These are phyloP conservation scores for Raddia distichophylla DNA, from an alignment of 176 grass and related monocot genomes.

Conservation along the genomic window DNA sequence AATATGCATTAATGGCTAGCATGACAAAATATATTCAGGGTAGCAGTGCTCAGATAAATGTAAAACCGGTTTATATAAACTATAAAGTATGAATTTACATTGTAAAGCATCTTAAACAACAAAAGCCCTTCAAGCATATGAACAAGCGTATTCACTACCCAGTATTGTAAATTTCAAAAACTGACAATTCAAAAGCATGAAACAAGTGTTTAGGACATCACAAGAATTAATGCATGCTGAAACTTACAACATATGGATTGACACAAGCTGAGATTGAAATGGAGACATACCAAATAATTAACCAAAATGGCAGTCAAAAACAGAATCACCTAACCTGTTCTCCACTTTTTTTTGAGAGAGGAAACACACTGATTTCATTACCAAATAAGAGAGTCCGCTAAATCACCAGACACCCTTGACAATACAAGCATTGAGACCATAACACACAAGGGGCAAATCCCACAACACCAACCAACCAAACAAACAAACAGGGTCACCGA, in stretches of 20 bases:
- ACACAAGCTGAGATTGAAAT: not conserved
- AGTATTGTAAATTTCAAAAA: constrained; percentile 14
- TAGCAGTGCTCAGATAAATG: not conserved
- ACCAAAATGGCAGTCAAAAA: too few species aligned
- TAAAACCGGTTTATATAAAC: not conserved
- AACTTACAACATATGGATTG: not conserved
- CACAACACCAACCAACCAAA: too few species aligned
- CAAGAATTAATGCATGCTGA: not conserved
- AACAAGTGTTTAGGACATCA: not conserved
- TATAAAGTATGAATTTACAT: not conserved
- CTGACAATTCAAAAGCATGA: not conserved
- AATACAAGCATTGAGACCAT: too few species aligned
- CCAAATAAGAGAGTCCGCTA: too few species aligned
- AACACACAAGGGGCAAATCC: too few species aligned
- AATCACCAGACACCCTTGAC: too few species aligned
- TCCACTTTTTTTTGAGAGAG: too few species aligned
- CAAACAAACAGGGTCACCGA: too few species aligned
- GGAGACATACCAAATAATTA: too few species aligned
- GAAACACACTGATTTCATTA: too few species aligned
- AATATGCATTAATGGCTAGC: too few species aligned
- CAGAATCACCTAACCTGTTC: too few species aligned
- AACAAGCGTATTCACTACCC: not conserved
- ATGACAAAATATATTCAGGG: not conserved
- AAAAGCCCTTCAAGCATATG: not conserved
- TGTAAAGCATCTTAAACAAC: constrained; percentile 1